Percentiles rank a stretch among this genome's conserved stretches.
These are phyloP conservation scores for Diospyros kaki DNA, from an alignment of 148 eudicot species.

Conservation along the genomic window DNA sequence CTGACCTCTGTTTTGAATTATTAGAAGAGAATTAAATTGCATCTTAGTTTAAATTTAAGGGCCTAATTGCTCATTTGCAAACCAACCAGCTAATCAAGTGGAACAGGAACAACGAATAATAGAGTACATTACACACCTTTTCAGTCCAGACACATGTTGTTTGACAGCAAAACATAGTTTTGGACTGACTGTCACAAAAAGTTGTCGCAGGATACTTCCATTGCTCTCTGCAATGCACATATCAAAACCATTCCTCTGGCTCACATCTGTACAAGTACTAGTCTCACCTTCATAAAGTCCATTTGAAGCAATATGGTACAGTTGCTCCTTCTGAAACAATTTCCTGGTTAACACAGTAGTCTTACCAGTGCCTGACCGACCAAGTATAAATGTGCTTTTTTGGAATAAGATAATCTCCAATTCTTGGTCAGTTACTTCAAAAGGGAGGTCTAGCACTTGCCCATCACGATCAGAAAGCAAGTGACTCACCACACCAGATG, in stretches of 20 bases:
- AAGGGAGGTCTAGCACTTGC: slow-evolving; percentile 44
- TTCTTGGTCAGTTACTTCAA: slow-evolving; percentile 35
- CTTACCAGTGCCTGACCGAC: too few species aligned
- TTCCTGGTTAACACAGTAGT: slow-evolving; percentile 36
- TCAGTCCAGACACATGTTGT: too few species aligned
- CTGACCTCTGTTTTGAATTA: too few species aligned
- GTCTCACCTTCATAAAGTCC: slow-evolving; percentile 8
- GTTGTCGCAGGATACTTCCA: slow-evolving; percentile 37
- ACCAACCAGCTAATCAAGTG: too few species aligned
- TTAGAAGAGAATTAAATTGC: too few species aligned
- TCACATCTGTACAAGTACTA: not conserved
- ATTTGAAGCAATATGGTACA: slow-evolving; percentile 26
- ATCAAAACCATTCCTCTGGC: not conserved
- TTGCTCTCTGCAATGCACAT: not conserved
- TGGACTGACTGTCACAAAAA: slow-evolving; percentile 40
- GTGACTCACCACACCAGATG: slow-evolving; percentile 19
- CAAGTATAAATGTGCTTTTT: slow-evolving; percentile 51
- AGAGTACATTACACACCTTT: too few species aligned
- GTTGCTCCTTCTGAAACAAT: slow-evolving; percentile 14
- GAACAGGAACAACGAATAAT: too few species aligned
- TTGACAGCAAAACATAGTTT: too few species aligned
- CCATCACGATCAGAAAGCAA: too few species aligned
- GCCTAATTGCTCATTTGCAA: too few species aligned
- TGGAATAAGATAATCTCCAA: slow-evolving; percentile 20
- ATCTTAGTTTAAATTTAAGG: too few species aligned